Evolutionary conservation across 129 eudicot genomes (phyloP).

Genomic region (Lactuca saligna): DNA sequence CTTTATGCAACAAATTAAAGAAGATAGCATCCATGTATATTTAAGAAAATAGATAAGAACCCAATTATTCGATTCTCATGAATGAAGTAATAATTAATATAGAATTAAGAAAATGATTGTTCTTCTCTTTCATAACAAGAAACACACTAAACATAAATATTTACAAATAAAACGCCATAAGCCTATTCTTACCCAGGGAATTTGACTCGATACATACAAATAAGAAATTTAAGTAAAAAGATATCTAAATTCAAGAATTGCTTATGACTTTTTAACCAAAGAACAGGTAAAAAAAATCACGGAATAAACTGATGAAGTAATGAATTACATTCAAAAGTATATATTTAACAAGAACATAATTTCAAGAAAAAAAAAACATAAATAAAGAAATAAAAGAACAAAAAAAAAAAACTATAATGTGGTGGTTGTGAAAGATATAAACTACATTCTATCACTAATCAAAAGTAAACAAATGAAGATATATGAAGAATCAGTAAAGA

Average conservation of each 20-base stretch:
- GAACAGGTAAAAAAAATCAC: not conserved
- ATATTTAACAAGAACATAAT: not conserved
- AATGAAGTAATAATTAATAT: not conserved
- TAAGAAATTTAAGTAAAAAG: not conserved
- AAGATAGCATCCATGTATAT: not conserved
- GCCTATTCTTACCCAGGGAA: slow-evolving; percentile 13
- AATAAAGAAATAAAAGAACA: not conserved
- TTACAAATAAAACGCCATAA: slow-evolving; percentile 1
- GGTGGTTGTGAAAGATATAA: not conserved
- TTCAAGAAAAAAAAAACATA: too few species aligned
- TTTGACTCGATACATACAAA: slow-evolving; percentile 9
- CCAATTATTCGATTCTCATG: not conserved
- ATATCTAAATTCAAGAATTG: not conserved
- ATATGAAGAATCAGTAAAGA: not conserved
- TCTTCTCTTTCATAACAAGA: not conserved
- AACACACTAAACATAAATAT: slow-evolving; percentile 6
- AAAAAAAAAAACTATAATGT: not conserved
- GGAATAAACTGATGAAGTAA: not conserved
- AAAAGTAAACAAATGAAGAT: not conserved
- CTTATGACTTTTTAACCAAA: not conserved
- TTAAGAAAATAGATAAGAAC: slow-evolving; percentile 7
- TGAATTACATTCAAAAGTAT: not conserved
- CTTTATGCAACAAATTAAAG: not conserved
- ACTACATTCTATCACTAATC: slow-evolving; percentile 2
- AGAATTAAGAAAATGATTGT: not conserved